Percentiles rank a stretch among this genome's conserved stretches.
Conservation (phyloP, 2,329 filamentous ascomycete genomes). For the Xylaria polymorpha region DNA sequence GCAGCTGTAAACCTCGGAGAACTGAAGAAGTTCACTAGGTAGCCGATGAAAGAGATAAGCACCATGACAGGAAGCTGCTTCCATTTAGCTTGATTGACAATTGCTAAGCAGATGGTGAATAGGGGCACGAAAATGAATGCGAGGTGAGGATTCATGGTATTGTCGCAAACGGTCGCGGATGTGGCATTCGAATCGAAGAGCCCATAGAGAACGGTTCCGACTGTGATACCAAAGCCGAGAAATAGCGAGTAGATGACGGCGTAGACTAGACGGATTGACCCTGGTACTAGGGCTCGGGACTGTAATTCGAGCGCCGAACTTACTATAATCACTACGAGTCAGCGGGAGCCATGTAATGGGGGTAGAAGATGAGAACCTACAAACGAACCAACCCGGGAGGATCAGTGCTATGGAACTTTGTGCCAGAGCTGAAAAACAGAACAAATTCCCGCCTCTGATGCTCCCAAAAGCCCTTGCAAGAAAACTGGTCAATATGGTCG, state of each 20-base stretch:
- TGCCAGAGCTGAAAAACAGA: slow-evolving; percentile 78
- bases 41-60: slow-evolving; percentile 77
- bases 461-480: slow-evolving; percentile 76
- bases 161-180: slow-evolving; percentile 50
- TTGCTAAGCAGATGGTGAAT: slow-evolving; percentile 78
- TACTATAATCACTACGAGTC: slow-evolving; percentile 41
- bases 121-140: slow-evolving; percentile 78
- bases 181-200: slow-evolving; percentile 56
- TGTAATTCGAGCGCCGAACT: slow-evolving; percentile 70
- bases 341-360: slow-evolving; percentile 1
- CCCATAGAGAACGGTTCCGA: slow-evolving; percentile 57
- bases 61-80: slow-evolving; percentile 84
- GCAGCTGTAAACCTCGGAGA: slow-evolving; percentile 73
- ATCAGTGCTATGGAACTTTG: slow-evolving; percentile 82
- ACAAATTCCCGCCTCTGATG: slow-evolving; percentile 66
- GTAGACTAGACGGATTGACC: slow-evolving; percentile 79
- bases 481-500: slow-evolving; percentile 74
- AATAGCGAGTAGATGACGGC: slow-evolving; percentile 79
- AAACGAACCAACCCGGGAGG: slow-evolving; percentile 69
- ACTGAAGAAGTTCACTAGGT: slow-evolving; percentile 80
- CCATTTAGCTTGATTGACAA: slow-evolving; percentile 86
- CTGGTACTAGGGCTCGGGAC: slow-evolving; percentile 74
- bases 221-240: slow-evolving; percentile 76
- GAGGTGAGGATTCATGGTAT: slow-evolving; percentile 50
- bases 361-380: slow-evolving; percentile 39